Evolutionary conservation across 2,329 filamentous ascomycete genomes (phyloP), one percentile per base, ranked within the genome.

Genomic region (Capronia epimyces): DNA sequence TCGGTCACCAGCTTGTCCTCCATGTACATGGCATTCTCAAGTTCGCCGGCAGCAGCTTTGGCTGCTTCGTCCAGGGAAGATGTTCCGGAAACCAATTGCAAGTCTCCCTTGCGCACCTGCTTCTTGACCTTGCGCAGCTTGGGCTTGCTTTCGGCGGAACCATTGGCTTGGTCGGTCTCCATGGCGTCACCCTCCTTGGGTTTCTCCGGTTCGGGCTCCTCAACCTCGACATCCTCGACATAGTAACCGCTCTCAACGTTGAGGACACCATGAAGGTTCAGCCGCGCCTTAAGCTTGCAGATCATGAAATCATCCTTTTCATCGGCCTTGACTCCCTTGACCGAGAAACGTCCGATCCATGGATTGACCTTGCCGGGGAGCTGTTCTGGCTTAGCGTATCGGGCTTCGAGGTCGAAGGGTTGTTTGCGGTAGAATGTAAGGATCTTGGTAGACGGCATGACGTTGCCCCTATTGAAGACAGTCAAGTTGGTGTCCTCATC

Each of bases 381-480:
- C 48, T 79, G 72, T 40, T 95, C 89, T 16, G 90, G 87, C 66
- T 91, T 87, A 58, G 87, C 84, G 68, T 98, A 98, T 63, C 87
- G 85, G 54, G 93, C 93, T 76, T 98, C 93, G 46, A 98, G 80
- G 67, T 96, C 90, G 69, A 97, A 98, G 41, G 89, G 80, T 73
- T 97, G 89, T 78, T 97, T 97, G 63, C 93, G 86, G 80, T 97
- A 98, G 77, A 98, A 98, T 32, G 93, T 98, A 48, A 98, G 83
- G 61, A 98, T 97, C 81, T 98, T 98, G 60, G 93, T 98, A 4
- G 91, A 97, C 48, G 93, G 93, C 78, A 98, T 85, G 58, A 95
- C 83, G 67, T 96, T 96, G 70, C 91, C 91, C 72, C 86, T 89
- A 81, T 93, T 94, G 75, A 98, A 98, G 65, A 98, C 93, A 29